Base-by-base conservation (phyloP, 1,284 basidiomycete species). In the Rhodotorula sp. region DNA sequence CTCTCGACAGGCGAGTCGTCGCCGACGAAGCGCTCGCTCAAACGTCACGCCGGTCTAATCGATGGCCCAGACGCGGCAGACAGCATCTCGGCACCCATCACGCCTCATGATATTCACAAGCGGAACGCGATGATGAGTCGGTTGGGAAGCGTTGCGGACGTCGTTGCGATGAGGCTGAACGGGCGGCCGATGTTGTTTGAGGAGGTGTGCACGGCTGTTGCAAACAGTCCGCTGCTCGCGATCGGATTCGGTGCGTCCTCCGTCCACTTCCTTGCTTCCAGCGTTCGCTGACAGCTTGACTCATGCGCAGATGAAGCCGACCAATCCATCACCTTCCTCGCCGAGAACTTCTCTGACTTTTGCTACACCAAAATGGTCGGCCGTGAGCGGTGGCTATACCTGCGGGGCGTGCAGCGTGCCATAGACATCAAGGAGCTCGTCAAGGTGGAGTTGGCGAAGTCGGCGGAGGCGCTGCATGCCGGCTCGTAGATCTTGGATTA, bases 61-160 rank as follows among this genome's bases (percentile, higher is more conserved):
- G 15, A 54, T 15, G 20, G 29, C 24, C 7, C 11, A 9, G 34
- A 20, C 46, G 6, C 34, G 6, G 32, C 22, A 24, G n/a, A 27
- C 27, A 29, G 29, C 17, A 53, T 32, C 19, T 29, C 36, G 15
- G 64, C 60, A 6, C 53, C 56, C 13, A 36, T 65, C 20, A 47
- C 53, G 13, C 29, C 53, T 24, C 51, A 51, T 22, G 71, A 70
- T 48, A 46, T 66, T 15, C 64, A 44, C 59, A 64, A 72, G 54
- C 71, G 65, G 32, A 65, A 70, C 27, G 67, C 70, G 11, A 68
- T 74, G 66, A 36, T 74, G 17, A 64, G 61, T n/a, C 65, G 73
- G 30, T 64, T 74, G 19, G 68, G 68, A 0, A 65, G 52, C 46
- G 59, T 74, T 36, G 68, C 71, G 15, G 73, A 74, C 30, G 73